Conservation (phyloP, 116 monocot genomes). For the Posidonia oceanica region DNA sequence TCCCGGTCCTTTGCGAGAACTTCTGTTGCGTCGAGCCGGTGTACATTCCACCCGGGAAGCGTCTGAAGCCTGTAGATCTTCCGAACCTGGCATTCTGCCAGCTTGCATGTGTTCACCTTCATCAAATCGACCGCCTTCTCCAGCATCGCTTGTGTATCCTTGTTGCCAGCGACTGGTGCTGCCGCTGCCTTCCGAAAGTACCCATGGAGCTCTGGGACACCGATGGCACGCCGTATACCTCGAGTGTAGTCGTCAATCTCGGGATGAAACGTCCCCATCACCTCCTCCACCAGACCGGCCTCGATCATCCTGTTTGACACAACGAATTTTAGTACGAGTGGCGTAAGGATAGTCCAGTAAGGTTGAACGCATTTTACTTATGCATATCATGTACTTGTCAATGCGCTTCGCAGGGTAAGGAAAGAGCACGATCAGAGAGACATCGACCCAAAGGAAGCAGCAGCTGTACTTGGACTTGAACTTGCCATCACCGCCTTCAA, state of each 20-base stretch:
- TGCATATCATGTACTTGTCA: no score
- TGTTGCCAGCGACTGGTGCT: background rate
- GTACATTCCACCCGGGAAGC: constrained; percentile 32
- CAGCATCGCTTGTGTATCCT: constrained; percentile 5
- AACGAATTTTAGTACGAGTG: no score
- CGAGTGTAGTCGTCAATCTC: constrained; percentile 17
- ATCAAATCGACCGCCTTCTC: constrained; percentile 27
- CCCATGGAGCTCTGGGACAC: constrained; percentile 49
- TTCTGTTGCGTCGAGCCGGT: constrained; percentile 33
- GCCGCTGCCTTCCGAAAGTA: constrained; percentile 18
- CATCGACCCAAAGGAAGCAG: constrained; percentile 46
- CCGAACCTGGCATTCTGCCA: constrained; percentile 26
- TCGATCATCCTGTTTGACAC: constrained; percentile 24
- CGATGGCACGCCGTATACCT: constrained; percentile 46
- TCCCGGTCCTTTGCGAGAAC: constrained; percentile 7
- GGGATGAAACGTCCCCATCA: constrained; percentile 17
- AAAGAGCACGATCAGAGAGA: constrained; percentile 19
- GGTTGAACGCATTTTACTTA: no score
- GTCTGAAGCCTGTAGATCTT: constrained; percentile 32
- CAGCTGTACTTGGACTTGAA: constrained; percentile 27
- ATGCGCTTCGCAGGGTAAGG: constrained; percentile 19
- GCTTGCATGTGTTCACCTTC: constrained; percentile 46
- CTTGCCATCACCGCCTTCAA: constrained; percentile 16
- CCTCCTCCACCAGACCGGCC: constrained; percentile 40
- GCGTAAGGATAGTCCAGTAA: no score